Evolutionary conservation across 345 rosid species (phyloP).

Genomic region (Luvunga scandens): DNA sequence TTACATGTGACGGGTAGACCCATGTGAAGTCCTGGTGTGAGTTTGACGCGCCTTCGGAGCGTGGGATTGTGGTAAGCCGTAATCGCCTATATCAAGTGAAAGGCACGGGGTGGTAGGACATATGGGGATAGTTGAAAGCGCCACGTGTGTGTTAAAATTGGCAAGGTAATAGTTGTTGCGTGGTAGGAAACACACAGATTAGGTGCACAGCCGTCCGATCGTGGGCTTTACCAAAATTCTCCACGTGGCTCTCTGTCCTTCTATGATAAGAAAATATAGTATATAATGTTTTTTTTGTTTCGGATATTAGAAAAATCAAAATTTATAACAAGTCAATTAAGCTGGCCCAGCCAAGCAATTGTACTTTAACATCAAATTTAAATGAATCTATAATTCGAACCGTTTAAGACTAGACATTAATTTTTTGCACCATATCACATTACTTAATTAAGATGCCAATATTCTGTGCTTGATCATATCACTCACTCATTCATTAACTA

Average conservation of each 20-base stretch:
- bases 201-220: slow-evolving; percentile 12
- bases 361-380: background rate
- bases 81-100: background rate
- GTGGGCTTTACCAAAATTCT: background rate
- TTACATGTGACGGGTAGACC: background rate
- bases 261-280: background rate
- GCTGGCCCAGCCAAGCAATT: background rate
- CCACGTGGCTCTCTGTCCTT: background rate
- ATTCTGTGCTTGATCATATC: background rate
- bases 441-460: background rate
- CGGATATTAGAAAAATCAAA: background rate
- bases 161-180: background rate
- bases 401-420: background rate
- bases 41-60: background rate
- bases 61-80: background rate
- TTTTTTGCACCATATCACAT: background rate
- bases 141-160: slow-evolving; percentile 3
- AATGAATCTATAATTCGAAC: background rate
- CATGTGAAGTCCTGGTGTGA: background rate
- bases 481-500: background rate
- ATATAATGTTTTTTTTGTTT: background rate
- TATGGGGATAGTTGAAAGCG: background rate
- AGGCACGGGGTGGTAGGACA: background rate
- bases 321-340: background rate
- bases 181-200: background rate